These are phyloP conservation scores for Lophiotrema nucula DNA, from an alignment of 495 filamentous ascomycete genomes.

Conservation along the genomic window DNA sequence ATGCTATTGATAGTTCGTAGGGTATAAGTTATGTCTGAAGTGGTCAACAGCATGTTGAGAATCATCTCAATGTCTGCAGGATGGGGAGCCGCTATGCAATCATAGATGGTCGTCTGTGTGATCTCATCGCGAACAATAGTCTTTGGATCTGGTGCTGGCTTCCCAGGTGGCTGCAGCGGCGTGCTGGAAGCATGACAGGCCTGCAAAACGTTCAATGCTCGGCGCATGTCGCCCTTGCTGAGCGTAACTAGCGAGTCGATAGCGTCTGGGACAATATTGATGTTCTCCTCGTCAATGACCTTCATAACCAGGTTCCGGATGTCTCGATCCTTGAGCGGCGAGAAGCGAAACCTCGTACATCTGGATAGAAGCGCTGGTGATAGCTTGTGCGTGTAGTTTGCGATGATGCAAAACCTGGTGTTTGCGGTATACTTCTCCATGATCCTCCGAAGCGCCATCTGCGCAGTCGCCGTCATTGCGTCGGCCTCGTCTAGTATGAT, in stretches of 20 bases:
- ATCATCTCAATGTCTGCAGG: constrained; percentile 86
- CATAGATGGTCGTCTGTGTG: constrained; percentile 89
- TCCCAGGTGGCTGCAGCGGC: constrained; percentile 49
- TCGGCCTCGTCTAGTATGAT: constrained; percentile 98
- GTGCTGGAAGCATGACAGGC: constrained; percentile 91
- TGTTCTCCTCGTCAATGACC: constrained; percentile 82
- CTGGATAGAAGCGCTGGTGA: constrained; percentile 87
- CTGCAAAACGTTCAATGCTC: constrained; percentile 92
- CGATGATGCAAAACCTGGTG: constrained; percentile 96
- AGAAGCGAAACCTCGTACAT: constrained; percentile 95
- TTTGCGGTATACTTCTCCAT: constrained; percentile 99
- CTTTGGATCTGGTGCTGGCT: constrained; percentile 46
- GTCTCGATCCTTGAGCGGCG: constrained; percentile 82
- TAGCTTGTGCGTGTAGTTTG: constrained; percentile 99
- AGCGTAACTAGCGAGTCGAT: constrained; percentile 76
- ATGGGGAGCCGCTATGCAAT: constrained; percentile 94
- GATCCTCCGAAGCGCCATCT: constrained; percentile 94
- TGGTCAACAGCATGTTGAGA: constrained; percentile 74
- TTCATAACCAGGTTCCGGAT: constrained; percentile 81
- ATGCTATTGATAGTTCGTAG: constrained; percentile 81
- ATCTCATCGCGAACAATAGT: constrained; percentile 72
- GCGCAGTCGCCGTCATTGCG: constrained; percentile 94
- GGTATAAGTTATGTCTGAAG: constrained; percentile 80
- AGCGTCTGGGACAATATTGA: constrained; percentile 78
- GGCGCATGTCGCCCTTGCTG: constrained; percentile 93